Evolutionary conservation across 768 basidiomycete species (phyloP).

Genomic region (Tulasnella sp.): DNA sequence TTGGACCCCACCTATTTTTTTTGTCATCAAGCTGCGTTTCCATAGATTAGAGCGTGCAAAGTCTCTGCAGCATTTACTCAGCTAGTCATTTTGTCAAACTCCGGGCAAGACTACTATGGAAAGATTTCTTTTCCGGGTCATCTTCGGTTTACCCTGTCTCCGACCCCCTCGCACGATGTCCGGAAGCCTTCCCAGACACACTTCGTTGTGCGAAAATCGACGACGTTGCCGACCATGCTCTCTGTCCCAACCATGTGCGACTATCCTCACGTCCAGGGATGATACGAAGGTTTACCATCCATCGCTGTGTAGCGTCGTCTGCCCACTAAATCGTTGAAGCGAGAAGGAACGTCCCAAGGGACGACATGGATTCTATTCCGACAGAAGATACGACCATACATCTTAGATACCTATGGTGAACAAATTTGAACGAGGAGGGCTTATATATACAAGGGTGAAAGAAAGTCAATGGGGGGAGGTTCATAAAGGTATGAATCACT

Average conservation of each 20-base stretch:
- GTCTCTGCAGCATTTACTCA: too few species aligned
- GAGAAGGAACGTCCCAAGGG: background rate
- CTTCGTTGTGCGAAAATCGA: background rate
- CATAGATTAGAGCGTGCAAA: too few species aligned
- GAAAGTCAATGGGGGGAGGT: background rate
- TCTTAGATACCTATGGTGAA: background rate
- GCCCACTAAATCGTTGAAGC: background rate
- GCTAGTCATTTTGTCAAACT: too few species aligned
- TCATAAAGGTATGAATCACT: background rate
- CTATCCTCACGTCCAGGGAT: background rate
- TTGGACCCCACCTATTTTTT: background rate
- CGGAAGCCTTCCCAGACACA: background rate
- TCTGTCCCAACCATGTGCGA: background rate
- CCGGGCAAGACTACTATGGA: background rate
- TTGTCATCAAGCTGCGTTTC: too few species aligned
- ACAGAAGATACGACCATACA: background rate
- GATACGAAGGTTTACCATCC: background rate
- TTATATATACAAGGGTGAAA: background rate
- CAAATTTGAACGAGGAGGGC: background rate
- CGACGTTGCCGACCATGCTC: background rate
- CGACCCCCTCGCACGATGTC: background rate
- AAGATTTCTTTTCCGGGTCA: background rate
- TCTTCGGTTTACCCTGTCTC: background rate
- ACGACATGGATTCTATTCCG: background rate
- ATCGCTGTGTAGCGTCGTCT: background rate